phyloP scores from a whole-genome alignment of 176 grass and related monocot genomes.

The Musa itinerans region DNA sequence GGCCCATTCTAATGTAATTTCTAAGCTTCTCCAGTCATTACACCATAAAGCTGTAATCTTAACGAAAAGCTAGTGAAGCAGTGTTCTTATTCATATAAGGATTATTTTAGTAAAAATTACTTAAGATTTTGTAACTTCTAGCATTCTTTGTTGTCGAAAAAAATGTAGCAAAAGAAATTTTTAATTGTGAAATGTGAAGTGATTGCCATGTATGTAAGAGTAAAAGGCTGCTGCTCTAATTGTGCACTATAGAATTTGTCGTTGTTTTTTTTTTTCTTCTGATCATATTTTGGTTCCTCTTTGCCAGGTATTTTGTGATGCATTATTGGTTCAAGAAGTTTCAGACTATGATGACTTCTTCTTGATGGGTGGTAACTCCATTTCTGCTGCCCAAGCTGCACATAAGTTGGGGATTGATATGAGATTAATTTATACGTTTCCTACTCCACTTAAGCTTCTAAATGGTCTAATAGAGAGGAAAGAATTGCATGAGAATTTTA shows the following conservation, averaged over 20 bases:
- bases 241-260: background rate
- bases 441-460: conserved; percentile 59
- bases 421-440: conserved; percentile 61
- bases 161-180: too few species aligned
- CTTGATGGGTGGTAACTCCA: conserved; percentile 65
- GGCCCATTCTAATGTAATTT: background rate
- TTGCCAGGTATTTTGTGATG: conserved; percentile 63
- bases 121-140: too few species aligned
- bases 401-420: conserved; percentile 79
- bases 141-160: too few species aligned
- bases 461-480: conserved; percentile 32
- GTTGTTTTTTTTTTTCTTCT: background rate
- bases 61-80: too few species aligned
- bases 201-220: background rate
- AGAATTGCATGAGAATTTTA: conserved; percentile 11
- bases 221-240: background rate
- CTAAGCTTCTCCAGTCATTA: background rate
- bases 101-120: too few species aligned
- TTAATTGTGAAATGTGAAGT: too few species aligned
- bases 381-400: conserved; percentile 66
- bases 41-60: too few species aligned
- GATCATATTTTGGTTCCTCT: background rate
- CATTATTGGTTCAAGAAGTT: conserved; percentile 53
- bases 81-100: too few species aligned
- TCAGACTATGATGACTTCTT: conserved; percentile 86